Conservation (phyloP, 331 rosid genomes). For the Rhamnella rubrinervis region DNA sequence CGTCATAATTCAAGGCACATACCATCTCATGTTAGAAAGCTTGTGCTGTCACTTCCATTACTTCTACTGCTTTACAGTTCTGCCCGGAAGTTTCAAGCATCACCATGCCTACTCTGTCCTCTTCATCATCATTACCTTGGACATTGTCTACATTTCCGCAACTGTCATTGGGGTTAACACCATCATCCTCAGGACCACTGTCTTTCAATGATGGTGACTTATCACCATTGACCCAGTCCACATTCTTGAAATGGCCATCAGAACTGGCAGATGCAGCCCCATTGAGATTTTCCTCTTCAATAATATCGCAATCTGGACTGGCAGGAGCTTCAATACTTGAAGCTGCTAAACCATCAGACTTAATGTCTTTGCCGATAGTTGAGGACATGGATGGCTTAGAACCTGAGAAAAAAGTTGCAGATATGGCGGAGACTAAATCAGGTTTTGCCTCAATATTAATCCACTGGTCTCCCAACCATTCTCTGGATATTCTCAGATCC, state of each 20-base stretch:
- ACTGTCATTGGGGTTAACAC: constrained; percentile 26
- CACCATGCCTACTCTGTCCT: constrained; percentile 29
- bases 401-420: constrained; percentile 39
- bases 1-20: constrained; percentile 27
- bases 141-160: constrained; percentile 32
- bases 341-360: constrained; percentile 39
- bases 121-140: constrained; percentile 30
- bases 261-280: constrained; percentile 22
- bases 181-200: constrained; percentile 34
- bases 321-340: constrained; percentile 40
- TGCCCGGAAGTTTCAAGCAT: constrained; percentile 36
- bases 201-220: constrained; percentile 39
- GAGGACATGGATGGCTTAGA: constrained; percentile 41
- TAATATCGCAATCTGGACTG: constrained; percentile 23
- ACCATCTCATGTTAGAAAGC: constrained; percentile 20
- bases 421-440: constrained; percentile 51
- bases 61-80: constrained; percentile 37
- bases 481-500: constrained; percentile 80
- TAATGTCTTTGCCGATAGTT: constrained; percentile 32
- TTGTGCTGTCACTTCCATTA: constrained; percentile 45
- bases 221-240: constrained; percentile 24
- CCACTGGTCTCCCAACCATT: constrained; percentile 87
- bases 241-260: constrained; percentile 40
- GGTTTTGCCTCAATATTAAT: constrained; percentile 58
- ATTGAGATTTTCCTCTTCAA: constrained; percentile 42